Evolutionary conservation across 192 early-diverging fungal species (phyloP).

Genomic region (Coemansia sp.): DNA sequence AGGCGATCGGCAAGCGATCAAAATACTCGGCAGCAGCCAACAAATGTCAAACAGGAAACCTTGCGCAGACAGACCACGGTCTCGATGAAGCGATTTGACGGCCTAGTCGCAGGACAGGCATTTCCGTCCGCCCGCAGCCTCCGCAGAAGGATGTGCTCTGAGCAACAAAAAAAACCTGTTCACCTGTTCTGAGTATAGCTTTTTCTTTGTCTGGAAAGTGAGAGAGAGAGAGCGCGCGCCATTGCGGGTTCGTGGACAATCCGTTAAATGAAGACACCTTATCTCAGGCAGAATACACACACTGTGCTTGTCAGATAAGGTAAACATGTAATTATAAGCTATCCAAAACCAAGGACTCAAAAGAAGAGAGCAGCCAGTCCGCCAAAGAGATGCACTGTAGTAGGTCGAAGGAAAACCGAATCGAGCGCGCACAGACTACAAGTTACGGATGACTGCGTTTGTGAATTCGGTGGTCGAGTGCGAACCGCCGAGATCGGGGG

Average conservation of each 20-base stretch:
- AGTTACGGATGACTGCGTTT: slow-evolving; percentile 72
- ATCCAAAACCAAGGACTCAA: not conserved
- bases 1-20: slow-evolving; percentile 13
- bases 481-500: slow-evolving; percentile 88
- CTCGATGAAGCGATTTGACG: not conserved
- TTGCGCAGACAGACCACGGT: not conserved
- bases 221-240: no score
- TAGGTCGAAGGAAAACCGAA: no score
- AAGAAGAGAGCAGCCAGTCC: not conserved
- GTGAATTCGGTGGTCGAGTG: slow-evolving; percentile 94
- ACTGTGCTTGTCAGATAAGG: not conserved
- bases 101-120: not conserved
- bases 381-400: not conserved
- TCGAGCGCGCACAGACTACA: slow-evolving; percentile 12
- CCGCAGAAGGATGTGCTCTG: not conserved
- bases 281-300: not conserved
- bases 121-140: not conserved
- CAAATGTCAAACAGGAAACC: not conserved
- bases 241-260: not conserved
- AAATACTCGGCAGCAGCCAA: not conserved
- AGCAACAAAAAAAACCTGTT: no score
- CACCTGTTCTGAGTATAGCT: no score
- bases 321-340: not conserved
- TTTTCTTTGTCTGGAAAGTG: no score
- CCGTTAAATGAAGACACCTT: not conserved